Base-by-base conservation (phyloP, 495 filamentous ascomycete species). In the Jackrogersella minutella region DNA sequence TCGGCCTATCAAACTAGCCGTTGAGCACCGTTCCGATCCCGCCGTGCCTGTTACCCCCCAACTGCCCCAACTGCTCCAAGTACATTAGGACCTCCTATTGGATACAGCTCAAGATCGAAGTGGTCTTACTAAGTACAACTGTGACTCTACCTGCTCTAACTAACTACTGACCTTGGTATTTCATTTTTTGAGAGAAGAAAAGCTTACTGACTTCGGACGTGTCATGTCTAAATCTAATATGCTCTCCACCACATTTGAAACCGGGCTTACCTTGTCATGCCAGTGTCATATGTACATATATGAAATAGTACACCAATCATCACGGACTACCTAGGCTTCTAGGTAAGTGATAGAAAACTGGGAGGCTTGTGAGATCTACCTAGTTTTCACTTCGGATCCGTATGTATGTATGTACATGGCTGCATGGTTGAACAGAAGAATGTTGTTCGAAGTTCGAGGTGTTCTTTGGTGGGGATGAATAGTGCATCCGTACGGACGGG, bases 1-100 rank as follows among this genome's bases (percentile, higher is more conserved):
- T 69, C 66, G 66, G 41, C 28, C 66, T 51, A 69, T 61, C 31
- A 64, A 57, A 69, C 65, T 58, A 4, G 24, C 64, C 57, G 55
- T 51, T 36, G n/a, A 21, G 22, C 11, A 14, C 26, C 17, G 19
- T 28, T 52, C 28, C 14, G 44, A 52, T 58, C 44, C 44, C 41
- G 31, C 39, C 30, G 54, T 64, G 36, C 41, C 54, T 17, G 39
- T 13, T 30, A 3, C 26, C 3, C 7, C 7, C 26, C 26, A 3
- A 30, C 26, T 30, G 26, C 7, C 3, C 26, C 26, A 30, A 3
- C 26, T 30, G 3, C 26, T 30, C n/a, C n/a, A n/a, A n/a, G n/a
- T n/a, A n/a, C n/a, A n/a, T n/a, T n/a, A n/a, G n/a, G n/a, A n/a
- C n/a, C n/a, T n/a, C n/a, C n/a, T 30, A 30, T 30, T 30, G 26